Evolutionary conservation across 2,329 filamentous ascomycete genomes (phyloP).

Genomic region (Ophiostoma populinum): DNA sequence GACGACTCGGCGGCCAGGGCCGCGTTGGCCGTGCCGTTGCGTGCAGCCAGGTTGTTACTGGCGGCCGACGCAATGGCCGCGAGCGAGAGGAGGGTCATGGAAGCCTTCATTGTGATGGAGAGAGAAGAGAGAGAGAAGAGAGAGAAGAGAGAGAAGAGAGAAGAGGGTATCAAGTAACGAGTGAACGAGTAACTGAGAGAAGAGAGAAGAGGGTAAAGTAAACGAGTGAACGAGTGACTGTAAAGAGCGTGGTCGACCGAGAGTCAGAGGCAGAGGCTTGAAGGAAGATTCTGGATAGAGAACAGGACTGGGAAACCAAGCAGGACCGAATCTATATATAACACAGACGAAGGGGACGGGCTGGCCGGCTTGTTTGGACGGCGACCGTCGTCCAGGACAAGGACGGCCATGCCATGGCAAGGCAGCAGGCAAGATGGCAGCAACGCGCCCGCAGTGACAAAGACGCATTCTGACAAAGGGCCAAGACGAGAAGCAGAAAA

Average conservation of each 20-base stretch:
- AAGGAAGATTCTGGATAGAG: no score
- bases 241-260: not conserved
- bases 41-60: not conserved
- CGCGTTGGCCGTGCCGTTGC: constrained; percentile 1
- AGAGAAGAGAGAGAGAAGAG: not conserved
- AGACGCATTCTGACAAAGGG: no score
- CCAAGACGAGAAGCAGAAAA: not conserved
- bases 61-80: constrained; percentile 3
- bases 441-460: no score
- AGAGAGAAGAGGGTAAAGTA: not conserved
- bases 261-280: no score
- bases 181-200: not conserved
- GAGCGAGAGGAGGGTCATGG: constrained; percentile 5
- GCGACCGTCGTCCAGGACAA: no score
- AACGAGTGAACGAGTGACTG: not conserved
- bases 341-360: no score
- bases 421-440: no score
- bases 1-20: no score
- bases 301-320: no score
- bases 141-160: not conserved
- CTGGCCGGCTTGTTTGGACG: no score
- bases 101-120: constrained; percentile 5
- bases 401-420: no score
- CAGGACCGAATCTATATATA: no score
- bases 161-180: not conserved